phyloP scores from a whole-genome alignment of 768 basidiomycete species.

The Baorangia bicolor region DNA sequence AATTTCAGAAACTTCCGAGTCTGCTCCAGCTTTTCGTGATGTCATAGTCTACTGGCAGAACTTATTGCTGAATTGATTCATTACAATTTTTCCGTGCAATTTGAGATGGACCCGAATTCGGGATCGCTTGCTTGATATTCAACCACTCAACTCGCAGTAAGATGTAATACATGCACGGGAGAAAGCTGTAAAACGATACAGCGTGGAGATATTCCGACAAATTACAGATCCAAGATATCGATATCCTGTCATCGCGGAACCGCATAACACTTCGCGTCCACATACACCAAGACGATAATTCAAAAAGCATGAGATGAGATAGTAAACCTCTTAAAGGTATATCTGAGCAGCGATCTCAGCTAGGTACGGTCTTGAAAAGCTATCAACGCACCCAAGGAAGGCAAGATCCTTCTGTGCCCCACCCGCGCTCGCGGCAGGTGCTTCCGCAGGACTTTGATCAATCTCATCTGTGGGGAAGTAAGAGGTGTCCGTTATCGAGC shows the following conservation, averaged over 20 bases:
- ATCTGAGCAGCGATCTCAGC: conserved; percentile 41
- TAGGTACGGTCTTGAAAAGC: not conserved
- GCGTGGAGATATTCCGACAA: not conserved
- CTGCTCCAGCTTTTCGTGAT: not conserved
- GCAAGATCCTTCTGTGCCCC: conserved; percentile 57
- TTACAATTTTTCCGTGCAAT: not conserved
- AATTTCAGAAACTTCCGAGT: not conserved
- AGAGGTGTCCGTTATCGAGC: conserved; percentile 94
- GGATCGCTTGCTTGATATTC: not conserved
- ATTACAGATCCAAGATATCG: conserved; percentile 2
- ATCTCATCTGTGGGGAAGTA: conserved; percentile 97
- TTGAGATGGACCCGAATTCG: no score
- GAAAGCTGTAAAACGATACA: not conserved
- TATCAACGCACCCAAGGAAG: conserved; percentile 55
- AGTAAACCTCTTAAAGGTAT: conserved; percentile 78
- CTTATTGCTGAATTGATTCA: not conserved
- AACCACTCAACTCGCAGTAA: not conserved
- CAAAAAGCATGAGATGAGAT: conserved; percentile 58
- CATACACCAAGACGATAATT: conserved; percentile 5
- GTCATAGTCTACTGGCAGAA: not conserved
- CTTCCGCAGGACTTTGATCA: conserved; percentile 65
- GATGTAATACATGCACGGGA: not conserved
- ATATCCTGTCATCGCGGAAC: not conserved
- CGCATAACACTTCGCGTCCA: not conserved
- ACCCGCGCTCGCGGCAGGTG: conserved; percentile 35